Evolutionary conservation across 1,284 basidiomycete species (phyloP).

Genomic region (Xerocomus cyaneibrunnescens): DNA sequence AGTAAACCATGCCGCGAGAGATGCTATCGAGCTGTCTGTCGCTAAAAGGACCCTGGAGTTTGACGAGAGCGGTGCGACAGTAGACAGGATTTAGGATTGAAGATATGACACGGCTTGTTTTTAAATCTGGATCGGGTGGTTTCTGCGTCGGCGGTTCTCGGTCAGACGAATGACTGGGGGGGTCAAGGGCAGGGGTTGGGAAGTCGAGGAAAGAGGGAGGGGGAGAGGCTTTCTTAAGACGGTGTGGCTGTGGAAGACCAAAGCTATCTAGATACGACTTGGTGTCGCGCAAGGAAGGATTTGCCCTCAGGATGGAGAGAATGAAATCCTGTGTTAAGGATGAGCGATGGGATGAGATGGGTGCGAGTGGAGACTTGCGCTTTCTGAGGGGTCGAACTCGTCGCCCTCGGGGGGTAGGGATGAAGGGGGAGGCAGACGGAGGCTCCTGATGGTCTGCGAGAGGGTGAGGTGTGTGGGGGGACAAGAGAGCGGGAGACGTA

Average conservation of each 20-base stretch:
- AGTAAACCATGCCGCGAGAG: slow-evolving; percentile 89
- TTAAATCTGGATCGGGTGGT: slow-evolving; percentile 22
- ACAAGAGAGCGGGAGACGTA: slow-evolving; percentile 32
- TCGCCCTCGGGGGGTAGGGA: slow-evolving; percentile 39
- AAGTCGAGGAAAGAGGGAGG: slow-evolving; percentile 25
- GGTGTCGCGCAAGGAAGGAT: slow-evolving; percentile 90
- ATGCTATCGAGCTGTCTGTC: slow-evolving; percentile 94
- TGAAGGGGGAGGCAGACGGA: slow-evolving; percentile 35
- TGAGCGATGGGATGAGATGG: slow-evolving; percentile 7
- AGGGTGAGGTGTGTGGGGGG: slow-evolving; percentile 8
- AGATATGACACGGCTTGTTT: slow-evolving; percentile 58
- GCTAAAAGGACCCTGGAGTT: slow-evolving; percentile 97
- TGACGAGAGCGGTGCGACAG: slow-evolving; percentile 89
- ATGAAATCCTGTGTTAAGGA: slow-evolving; percentile 81
- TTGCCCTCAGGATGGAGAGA: slow-evolving; percentile 90
- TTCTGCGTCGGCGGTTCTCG: slow-evolving; percentile 28
- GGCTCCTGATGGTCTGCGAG: slow-evolving; percentile 48
- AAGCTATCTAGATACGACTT: slow-evolving; percentile 90
- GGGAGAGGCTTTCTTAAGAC: slow-evolving; percentile 26
- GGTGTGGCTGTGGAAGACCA: slow-evolving; percentile 48
- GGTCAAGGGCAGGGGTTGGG: slow-evolving; percentile 12
- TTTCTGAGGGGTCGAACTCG: slow-evolving; percentile 50
- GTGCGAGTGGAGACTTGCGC: slow-evolving; percentile 39
- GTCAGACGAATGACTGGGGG: slow-evolving; percentile 12
- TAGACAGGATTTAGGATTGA: slow-evolving; percentile 85